A percentile compares a stretch with the other conserved stretches of the same genome.
These are phyloP conservation scores for Phlyctochytrium bullatum DNA, from an alignment of 192 early-diverging fungal species.

Conservation along the genomic window DNA sequence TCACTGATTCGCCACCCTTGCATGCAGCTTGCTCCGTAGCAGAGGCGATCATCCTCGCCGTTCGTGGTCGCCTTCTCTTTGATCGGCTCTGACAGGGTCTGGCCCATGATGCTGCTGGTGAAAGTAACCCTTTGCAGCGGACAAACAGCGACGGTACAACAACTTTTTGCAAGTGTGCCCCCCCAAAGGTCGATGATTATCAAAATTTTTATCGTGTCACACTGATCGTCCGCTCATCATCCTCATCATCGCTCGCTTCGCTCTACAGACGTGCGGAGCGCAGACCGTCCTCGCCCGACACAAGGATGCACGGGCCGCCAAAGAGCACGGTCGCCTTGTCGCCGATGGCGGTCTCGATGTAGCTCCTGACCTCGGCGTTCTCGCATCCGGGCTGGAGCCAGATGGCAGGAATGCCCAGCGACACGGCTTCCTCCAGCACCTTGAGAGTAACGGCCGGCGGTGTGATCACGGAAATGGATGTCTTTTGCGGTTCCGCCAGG, in stretches of 20 bases:
- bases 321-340: constrained; percentile 49
- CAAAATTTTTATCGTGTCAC: too few species aligned
- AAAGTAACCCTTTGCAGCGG: too few species aligned
- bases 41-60: constrained; percentile 71
- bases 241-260: too few species aligned
- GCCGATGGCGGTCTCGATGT: constrained; percentile 28
- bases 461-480: constrained; percentile 66
- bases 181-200: too few species aligned
- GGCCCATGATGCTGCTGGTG: constrained; percentile 78
- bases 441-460: constrained; percentile 62
- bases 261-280: neutral
- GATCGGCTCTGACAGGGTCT: constrained; percentile 92
- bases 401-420: constrained; percentile 58
- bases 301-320: constrained; percentile 69
- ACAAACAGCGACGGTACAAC: too few species aligned
- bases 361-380: constrained; percentile 44
- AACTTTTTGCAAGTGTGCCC: too few species aligned
- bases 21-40: constrained; percentile 89
- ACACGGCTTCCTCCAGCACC: constrained; percentile 55
- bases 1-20: constrained; percentile 96
- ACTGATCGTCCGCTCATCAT: too few species aligned
- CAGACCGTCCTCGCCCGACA: constrained; percentile 33
- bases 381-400: constrained; percentile 79
- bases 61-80: constrained; percentile 79
- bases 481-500: constrained; percentile 21